Percentiles rank a stretch among this genome's conserved stretches.
Evolutionary conservation across 371 early-diverging fungal species (phyloP).

Genomic region (Zychaea mexicana): DNA sequence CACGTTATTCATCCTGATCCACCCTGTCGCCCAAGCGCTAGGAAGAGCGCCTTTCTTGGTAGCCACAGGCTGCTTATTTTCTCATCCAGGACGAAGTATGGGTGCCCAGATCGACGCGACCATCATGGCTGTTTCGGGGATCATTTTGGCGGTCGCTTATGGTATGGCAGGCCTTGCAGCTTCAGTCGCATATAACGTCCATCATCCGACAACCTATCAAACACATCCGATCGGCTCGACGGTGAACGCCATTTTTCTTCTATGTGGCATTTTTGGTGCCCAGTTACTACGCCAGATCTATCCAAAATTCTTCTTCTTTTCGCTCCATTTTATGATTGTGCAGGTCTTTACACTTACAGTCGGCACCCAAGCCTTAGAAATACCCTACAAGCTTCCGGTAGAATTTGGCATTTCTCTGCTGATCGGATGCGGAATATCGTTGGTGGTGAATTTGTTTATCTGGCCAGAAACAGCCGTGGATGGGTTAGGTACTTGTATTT

Average conservation of each 20-base stretch:
- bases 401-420: conserved; percentile 20
- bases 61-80: conserved; percentile 40
- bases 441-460: conserved; percentile 39
- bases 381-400: conserved; percentile 6
- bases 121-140: conserved; percentile 35
- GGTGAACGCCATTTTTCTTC: conserved; percentile 10
- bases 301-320: conserved; percentile 32
- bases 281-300: conserved; percentile 23
- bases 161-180: conserved; percentile 27
- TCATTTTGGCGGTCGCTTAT: conserved; percentile 15
- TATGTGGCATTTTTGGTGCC: conserved; percentile 19
- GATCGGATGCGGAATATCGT: conserved; percentile 27
- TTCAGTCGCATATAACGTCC: conserved; percentile 25
- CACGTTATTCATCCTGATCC: conserved; percentile 44
- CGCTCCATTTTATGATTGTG: conserved; percentile 34
- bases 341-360: conserved; percentile 27
- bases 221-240: conserved; percentile 5
- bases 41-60: conserved; percentile 48
- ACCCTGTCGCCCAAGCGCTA: conserved; percentile 26
- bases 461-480: conserved; percentile 57
- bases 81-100: conserved; percentile 49
- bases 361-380: conserved; percentile 3
- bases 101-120: conserved; percentile 50
- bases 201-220: conserved; percentile 14
- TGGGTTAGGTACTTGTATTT: conserved; percentile 25